Base-by-base conservation (phyloP, 805 yeast genomes). In the Barnettozyma sp. region DNA sequence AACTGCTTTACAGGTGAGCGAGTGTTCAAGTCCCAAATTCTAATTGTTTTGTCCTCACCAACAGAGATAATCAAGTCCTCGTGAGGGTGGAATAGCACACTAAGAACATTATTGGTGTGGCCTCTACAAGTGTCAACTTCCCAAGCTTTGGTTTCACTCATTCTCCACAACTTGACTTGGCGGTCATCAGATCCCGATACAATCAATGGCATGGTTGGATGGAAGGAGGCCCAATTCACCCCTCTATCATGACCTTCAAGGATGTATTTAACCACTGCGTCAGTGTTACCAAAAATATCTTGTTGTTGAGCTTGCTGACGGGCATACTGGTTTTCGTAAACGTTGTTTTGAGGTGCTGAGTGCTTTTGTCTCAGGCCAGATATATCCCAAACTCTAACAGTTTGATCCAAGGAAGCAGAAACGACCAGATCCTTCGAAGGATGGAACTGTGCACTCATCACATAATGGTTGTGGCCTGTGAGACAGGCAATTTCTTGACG, bases 321-420 rank as follows among this genome's bases (percentile, higher is more conserved):
- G 36, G 53, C 52, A 44, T 59, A 57, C 46, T 57, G 67, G 41
- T 56, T 76, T 50, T 55, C 73, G 40, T 66, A 67, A 41, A 66
- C 48, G 42, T 55, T 56, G 40, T 60, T 56, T 18, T 76, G 75
- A 10, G 82, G 82, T 21, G 97, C 97, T 22, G 95, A 84, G 63
- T 92, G 97, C 59, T 84, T 86, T 68, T 90, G 86, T 60, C 95
- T 76, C 55, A 92, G 73, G 2, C 95, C 97, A 11, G 94, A 76
- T 48, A 92, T 90, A 64, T 94, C 98, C 98, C 98, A 92, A 26
- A 92, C 95, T 52, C 99, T 79, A 24, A 92, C 97, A n/a, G 97
- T 86, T 65, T 87, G 96, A 68, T 92, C 99, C 58, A 94, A 71
- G 4, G 97, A 88, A 4, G 97, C 94, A 22, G 95, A 84, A 18